phyloP scores from a whole-genome alignment of 1,284 basidiomycete genomes.

The Moesziomyces globuligerus region DNA sequence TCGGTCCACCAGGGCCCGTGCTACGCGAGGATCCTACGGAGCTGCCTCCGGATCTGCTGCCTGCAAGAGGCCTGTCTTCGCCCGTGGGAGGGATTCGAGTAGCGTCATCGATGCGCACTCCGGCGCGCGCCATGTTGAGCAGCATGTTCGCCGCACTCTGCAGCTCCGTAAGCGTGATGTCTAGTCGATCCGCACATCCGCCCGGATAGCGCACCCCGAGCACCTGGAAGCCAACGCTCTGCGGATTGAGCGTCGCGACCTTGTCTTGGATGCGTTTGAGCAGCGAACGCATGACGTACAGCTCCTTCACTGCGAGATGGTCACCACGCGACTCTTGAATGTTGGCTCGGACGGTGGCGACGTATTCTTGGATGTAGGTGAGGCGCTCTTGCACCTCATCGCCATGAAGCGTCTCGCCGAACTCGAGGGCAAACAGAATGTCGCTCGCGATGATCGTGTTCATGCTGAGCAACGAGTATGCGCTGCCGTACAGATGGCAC shows the following conservation, averaged over 20 bases:
- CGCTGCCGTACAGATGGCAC: slow-evolving; percentile 40
- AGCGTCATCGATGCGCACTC: slow-evolving; percentile 40
- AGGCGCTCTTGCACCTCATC: slow-evolving; percentile 41
- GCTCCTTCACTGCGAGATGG: slow-evolving; percentile 41
- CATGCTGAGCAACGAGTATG: slow-evolving; percentile 43
- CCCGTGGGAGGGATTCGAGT: slow-evolving; percentile 30
- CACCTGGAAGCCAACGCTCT: slow-evolving; percentile 37
- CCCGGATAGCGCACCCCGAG: slow-evolving; percentile 35
- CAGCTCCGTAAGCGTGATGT: slow-evolving; percentile 38
- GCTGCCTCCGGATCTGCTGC: slow-evolving; percentile 15
- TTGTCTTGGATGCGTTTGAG: slow-evolving; percentile 45
- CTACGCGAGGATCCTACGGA: slow-evolving; percentile 11
- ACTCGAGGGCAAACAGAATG: slow-evolving; percentile 34
- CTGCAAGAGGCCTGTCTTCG: slow-evolving; percentile 18
- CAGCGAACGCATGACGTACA: slow-evolving; percentile 42
- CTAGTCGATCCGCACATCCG: slow-evolving; percentile 36
- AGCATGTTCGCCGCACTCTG: slow-evolving; percentile 38
- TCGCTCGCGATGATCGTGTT: slow-evolving; percentile 48
- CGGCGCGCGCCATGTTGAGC: slow-evolving; percentile 42
- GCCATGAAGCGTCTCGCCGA: slow-evolving; percentile 19
- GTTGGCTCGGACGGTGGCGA: slow-evolving; percentile 34
- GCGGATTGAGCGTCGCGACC: slow-evolving; percentile 36
- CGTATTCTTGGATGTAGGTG: slow-evolving; percentile 42
- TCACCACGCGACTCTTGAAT: slow-evolving; percentile 47
- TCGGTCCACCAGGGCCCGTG: neutral